Base-by-base conservation (phyloP, 2,329 filamentous ascomycete genomes). In the Penicillium sp. region DNA sequence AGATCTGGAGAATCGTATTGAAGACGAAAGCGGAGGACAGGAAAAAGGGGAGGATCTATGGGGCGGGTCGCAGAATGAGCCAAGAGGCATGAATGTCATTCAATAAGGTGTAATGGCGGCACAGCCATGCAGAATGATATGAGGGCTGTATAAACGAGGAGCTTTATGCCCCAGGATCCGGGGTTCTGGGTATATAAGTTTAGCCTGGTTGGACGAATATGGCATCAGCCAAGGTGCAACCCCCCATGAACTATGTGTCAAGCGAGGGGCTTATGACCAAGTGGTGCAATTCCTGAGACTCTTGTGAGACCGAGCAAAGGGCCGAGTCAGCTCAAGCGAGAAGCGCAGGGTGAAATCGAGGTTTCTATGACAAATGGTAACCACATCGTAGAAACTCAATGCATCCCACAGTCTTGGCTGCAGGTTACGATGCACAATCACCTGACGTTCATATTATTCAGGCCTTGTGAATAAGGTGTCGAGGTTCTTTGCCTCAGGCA, bases 311-410 rank as follows among this genome's bases (percentile, higher is more conserved):
- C 48, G 44, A 42, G 39, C 20, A 24, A 45, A 49, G 31, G 3
- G 8, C 9, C 16, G 8, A 34, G 47, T 42, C 31, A 43, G 40
- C 20, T 47, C 37, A 39, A 43, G 9, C 34, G 40, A 37, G 28
- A 32, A 39, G 22, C 38, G 43, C 43, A 20, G 28, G 31, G 18
- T 11, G 18, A 20, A 35, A 44, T 22, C 26, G 49, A 31, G 35
- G 43, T 53, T 53, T 55, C 44, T 53, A 55, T 55, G 52, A 55
- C 52, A 55, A 41, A 55, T 38, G 6, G 32, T 16, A 42, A 47
- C 41, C 42, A 23, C 28, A 34, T 39, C 35, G 35, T 31, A 23
- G 20, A 27, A 39, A 42, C 38, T 37, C 38, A 32, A 24, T 5
- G 35, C n/a, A 4, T 11, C 20, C 20, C 35, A 3, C 20, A 11